Base-by-base conservation (phyloP, 2,329 filamentous ascomycete species). In the Alternaria sp. region DNA sequence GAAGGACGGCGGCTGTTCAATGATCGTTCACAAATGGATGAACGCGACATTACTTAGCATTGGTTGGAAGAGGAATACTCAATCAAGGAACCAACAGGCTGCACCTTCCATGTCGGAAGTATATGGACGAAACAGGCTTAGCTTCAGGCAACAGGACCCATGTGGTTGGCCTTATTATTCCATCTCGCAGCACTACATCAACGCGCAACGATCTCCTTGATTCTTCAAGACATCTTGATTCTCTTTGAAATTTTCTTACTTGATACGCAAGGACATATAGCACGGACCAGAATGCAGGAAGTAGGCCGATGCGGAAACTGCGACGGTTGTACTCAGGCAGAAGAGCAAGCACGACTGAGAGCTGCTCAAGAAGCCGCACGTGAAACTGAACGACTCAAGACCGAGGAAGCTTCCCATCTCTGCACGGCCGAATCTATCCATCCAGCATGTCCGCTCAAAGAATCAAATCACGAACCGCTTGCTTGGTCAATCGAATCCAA, bases 401-500 rank as follows among this genome's bases (percentile, higher is more conserved):
- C 20, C 28, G 28, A 11, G 16, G 12, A 24, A 14, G 12, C 30
- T 22, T 16, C 18, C 16, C 12, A 3, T 36, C 16, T 9, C 4
- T 24, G 30, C 20, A 8, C 30, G 20, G 32, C 36, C n/a, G 12
- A 43, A 11, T 1, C 30, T 7, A 39, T 20, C 22, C 7, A 20
- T 14, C 8, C 30, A 22, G 6, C n/a, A 43, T 59, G 36, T 26
- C 20, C 42, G 2, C 24, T 42, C 14, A 12, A 22, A 4, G 12
- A n/a, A 20, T 18, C 3, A 12, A 63, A 54, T 42, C 49, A 56
- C 6, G 63, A 69, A 22, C 68, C 68, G 2, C 59, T 69, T 3
- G 68, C 68, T 18, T 70, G 66, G 68, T 66, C 57, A 5, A 47
- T 69, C 1, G 46, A 59, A 1, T 11, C 54, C 7, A 39, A 43